Conservation (phyloP, 2,329 filamentous ascomycete species). For the Fusarium hainanense region DNA sequence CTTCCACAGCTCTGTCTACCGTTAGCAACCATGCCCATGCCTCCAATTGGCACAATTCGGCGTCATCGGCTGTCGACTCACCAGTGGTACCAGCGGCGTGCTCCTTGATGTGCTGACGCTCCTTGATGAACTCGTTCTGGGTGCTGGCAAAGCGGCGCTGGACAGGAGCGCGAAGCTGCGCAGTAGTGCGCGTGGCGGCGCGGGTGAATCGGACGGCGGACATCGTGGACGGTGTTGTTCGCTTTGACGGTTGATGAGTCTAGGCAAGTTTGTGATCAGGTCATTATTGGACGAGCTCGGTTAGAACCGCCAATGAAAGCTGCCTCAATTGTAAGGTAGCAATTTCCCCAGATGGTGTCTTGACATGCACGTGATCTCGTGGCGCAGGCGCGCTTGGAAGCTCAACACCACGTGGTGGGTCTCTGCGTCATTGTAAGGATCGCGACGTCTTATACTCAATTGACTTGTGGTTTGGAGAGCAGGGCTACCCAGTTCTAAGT, state of each 20-base stretch:
- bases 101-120: conserved; percentile 89
- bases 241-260: conserved; percentile 39
- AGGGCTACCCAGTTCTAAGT: not conserved
- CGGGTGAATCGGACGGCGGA: conserved; percentile 72
- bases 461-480: not conserved
- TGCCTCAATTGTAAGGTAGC: conserved; percentile 50
- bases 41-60: conserved; percentile 36
- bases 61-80: conserved; percentile 61
- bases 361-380: conserved; percentile 48
- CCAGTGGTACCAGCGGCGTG: conserved; percentile 87
- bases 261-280: conserved; percentile 49
- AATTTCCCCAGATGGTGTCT: conserved; percentile 3
- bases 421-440: conserved; percentile 28
- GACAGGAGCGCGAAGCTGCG: conserved; percentile 67
- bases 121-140: conserved; percentile 94
- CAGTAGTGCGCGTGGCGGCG: conserved; percentile 70
- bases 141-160: conserved; percentile 80
- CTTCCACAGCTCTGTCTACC: conserved; percentile 82
- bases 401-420: conserved; percentile 32
- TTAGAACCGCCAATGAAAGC: conserved; percentile 46
- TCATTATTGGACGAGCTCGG: conserved; percentile 51
- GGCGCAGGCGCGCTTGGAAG: conserved; percentile 34
- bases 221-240: conserved; percentile 62
- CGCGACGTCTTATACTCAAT: conserved; percentile 11
- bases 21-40: conserved; percentile 48